Evolutionary conservation across 169 alveolate genomes (phyloP).

Genomic region (Plasmodium vinckei): DNA sequence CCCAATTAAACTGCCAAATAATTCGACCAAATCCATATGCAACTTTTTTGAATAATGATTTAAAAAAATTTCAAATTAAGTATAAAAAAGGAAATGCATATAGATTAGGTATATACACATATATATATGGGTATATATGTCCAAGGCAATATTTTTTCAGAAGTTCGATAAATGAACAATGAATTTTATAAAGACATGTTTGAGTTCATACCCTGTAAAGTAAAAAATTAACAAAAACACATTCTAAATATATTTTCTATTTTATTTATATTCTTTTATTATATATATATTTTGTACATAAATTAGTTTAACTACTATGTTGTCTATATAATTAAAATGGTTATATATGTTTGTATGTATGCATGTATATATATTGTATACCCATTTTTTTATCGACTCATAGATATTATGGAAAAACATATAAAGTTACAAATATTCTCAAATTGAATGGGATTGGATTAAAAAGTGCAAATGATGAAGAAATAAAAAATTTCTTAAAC

Average conservation of each 20-base stretch:
- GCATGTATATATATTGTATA: background rate
- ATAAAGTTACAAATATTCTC: constrained; percentile 45
- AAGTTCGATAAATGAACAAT: background rate
- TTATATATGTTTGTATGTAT: background rate
- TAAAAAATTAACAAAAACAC: background rate
- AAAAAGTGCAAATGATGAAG: constrained; percentile 11
- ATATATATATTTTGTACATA: too few relatives aligned
- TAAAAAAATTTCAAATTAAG: too few relatives aligned
- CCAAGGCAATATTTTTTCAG: too few relatives aligned
- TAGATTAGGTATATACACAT: too few relatives aligned
- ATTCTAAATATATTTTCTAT: too few relatives aligned
- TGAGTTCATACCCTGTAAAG: constrained; percentile 57
- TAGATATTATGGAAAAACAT: constrained; percentile 38
- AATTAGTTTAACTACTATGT: too few relatives aligned
- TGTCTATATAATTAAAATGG: background rate
- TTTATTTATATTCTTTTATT: too few relatives aligned
- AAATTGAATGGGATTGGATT: constrained; percentile 46
- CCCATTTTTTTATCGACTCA: background rate
- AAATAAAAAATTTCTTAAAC: constrained; percentile 10
- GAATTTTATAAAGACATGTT: constrained; percentile 40
- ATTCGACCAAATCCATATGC: too few relatives aligned
- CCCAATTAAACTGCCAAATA: too few relatives aligned
- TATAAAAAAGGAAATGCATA: too few relatives aligned
- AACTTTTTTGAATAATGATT: too few relatives aligned
- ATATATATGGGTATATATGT: too few relatives aligned